A percentile compares a stretch with the other conserved stretches of the same genome.
phyloP scores from a whole-genome alignment of 2,329 filamentous ascomycete species.

The Penicillium nordicum region DNA sequence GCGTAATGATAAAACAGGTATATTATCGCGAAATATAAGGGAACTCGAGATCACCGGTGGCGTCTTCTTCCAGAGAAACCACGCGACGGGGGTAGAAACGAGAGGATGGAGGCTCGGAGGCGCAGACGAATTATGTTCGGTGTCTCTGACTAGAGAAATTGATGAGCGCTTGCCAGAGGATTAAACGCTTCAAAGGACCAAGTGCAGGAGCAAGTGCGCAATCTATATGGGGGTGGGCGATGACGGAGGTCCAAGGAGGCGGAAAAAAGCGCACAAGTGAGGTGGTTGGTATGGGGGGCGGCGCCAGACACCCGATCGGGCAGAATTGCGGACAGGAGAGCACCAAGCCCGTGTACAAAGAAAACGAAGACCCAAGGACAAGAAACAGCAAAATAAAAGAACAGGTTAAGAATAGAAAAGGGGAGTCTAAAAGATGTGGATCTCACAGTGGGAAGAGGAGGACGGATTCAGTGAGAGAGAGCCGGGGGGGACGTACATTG shows the following conservation, averaged over 20 bases:
- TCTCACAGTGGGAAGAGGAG: slow-evolving; percentile 27
- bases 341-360: slow-evolving; percentile 14
- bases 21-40: slow-evolving; percentile 3
- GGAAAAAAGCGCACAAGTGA: slow-evolving; percentile 24
- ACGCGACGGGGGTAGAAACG: slow-evolving; percentile 19
- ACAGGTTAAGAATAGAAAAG: slow-evolving; percentile 8
- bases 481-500: slow-evolving; percentile 20
- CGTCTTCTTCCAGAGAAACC: slow-evolving; percentile 13
- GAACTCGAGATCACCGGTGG: slow-evolving; percentile 4
- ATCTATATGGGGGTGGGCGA: slow-evolving; percentile 20
- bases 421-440: slow-evolving; percentile 24
- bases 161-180: slow-evolving; percentile 12
- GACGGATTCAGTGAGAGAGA: slow-evolving; percentile 16
- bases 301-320: slow-evolving; percentile 25
- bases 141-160: slow-evolving; percentile 6
- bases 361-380: slow-evolving; percentile 13
- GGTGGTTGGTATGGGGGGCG: slow-evolving; percentile 18
- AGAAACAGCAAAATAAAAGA: slow-evolving; percentile 1
- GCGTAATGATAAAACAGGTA: background rate
- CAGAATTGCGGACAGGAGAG: slow-evolving; percentile 13
- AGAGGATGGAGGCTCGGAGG: slow-evolving; percentile 13
- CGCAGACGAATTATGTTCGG: slow-evolving; percentile 11
- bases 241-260: slow-evolving; percentile 25
- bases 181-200: background rate
- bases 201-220: slow-evolving; percentile 8